These are phyloP conservation scores for Pichia ethanolica DNA, from an alignment of 805 yeast genomes.

Conservation along the genomic window DNA sequence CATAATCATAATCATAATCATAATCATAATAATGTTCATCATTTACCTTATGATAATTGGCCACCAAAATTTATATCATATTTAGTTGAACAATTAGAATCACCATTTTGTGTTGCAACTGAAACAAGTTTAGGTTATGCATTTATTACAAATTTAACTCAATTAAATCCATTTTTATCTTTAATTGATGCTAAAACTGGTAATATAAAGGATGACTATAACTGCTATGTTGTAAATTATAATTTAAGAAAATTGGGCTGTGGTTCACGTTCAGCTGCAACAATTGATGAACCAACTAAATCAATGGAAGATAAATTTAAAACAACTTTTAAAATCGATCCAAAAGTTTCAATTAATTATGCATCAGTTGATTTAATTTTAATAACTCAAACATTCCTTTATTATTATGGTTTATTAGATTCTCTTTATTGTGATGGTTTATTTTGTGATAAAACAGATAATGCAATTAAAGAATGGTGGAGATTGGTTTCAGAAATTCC, in stretches of 20 bases:
- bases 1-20: neutral
- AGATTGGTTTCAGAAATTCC: slow-evolving; percentile 33
- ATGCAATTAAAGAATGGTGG: slow-evolving; percentile 81
- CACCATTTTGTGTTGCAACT: slow-evolving; percentile 60
- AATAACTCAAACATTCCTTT: slow-evolving; percentile 66
- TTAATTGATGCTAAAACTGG: slow-evolving; percentile 66
- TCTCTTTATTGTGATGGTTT: slow-evolving; percentile 76
- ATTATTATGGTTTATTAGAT: slow-evolving; percentile 67
- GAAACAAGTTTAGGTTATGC: slow-evolving; percentile 51
- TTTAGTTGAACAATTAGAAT: slow-evolving; percentile 55
- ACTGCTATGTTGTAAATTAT: slow-evolving; percentile 61
- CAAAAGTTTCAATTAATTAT: slow-evolving; percentile 47
- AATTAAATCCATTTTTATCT: slow-evolving; percentile 59
- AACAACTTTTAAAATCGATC: slow-evolving; percentile 57
- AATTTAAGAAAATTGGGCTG: slow-evolving; percentile 73
- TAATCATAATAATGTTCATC: neutral
- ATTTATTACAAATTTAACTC: slow-evolving; percentile 76
- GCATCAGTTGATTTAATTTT: slow-evolving; percentile 71
- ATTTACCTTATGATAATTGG: slow-evolving; percentile 27
- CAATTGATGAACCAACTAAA: slow-evolving; percentile 63
- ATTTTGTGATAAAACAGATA: slow-evolving; percentile 68
- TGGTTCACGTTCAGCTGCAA: slow-evolving; percentile 75
- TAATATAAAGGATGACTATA: slow-evolving; percentile 36
- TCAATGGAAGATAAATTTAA: slow-evolving; percentile 78
- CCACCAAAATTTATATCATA: slow-evolving; percentile 48